A percentile compares a stretch with the other conserved stretches of the same genome.
These are phyloP conservation scores for Tolypocladium endophyticum DNA, from an alignment of 2,329 filamentous ascomycete genomes.

Conservation along the genomic window DNA sequence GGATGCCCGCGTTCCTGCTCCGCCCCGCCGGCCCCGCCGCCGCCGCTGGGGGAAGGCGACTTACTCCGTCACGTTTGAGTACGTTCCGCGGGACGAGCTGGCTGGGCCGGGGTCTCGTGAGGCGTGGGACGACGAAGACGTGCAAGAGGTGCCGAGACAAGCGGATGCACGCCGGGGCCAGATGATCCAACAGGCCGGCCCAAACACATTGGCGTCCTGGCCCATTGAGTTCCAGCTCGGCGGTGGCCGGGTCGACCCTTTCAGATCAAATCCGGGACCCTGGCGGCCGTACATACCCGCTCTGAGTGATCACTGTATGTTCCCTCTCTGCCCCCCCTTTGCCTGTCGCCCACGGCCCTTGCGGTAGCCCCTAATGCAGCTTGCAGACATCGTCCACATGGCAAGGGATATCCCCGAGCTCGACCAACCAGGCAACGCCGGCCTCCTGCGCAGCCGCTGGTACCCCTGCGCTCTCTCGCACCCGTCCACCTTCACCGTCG, in stretches of 20 bases:
- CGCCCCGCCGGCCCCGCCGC: not conserved
- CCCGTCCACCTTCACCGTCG: conserved; percentile 12
- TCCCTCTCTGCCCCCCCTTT: not conserved
- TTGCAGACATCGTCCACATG: conserved; percentile 15
- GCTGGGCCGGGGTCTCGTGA: not conserved
- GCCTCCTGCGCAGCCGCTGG: conserved; percentile 15
- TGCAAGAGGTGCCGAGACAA: not conserved
- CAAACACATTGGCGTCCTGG: not conserved
- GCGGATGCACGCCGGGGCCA: not conserved
- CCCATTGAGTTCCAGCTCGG: conserved; percentile 11
- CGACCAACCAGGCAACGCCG: conserved; percentile 12
- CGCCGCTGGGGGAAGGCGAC: not conserved
- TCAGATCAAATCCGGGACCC: conserved; percentile 11
- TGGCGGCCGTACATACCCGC: conserved; percentile 11
- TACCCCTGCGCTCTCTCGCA: conserved; percentile 16
- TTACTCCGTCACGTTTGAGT: not conserved
- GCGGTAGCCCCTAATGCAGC: not conserved
- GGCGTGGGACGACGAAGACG: not conserved
- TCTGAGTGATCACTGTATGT: conserved; percentile 15
- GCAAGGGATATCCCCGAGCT: conserved; percentile 18
- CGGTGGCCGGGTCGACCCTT: conserved; percentile 14
- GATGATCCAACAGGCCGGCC: not conserved
- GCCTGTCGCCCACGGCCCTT: not conserved
- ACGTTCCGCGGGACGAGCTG: not conserved
- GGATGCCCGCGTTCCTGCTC: not conserved